Base-by-base conservation (phyloP, 2,329 filamentous ascomycete genomes). In the Thelonectria olida region DNA sequence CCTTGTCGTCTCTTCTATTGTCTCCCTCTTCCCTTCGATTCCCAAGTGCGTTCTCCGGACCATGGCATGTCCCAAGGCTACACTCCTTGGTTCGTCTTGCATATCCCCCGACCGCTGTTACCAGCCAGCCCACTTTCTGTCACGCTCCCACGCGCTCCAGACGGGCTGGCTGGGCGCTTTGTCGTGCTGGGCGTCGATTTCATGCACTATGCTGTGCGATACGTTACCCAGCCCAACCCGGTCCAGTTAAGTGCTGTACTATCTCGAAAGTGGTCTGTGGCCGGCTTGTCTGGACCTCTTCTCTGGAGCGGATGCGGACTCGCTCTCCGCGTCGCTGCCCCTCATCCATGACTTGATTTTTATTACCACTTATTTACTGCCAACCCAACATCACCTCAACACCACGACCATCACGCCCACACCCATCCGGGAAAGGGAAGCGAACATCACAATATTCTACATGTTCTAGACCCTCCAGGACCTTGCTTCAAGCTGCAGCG, bases 261-360 rank as follows among this genome's bases (percentile, higher is more conserved):
- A 31, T 45, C 28, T 27, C n/a, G 41, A 42, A 5, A n/a, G 31
- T 25, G 41, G 51, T 20, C 51, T 54, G 39, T 41, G 27, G 22
- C 38, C 51, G 17, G 27, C 57, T 65, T 64, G 58, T 58, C 62
- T 62, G 52, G 52, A 48, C 39, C 48, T 42, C 44, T 45, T 48
- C 44, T 22, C 54, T 31, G 38, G 48, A 36, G 42, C 28, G 34
- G 47, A 57, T 36, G 25, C 34, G 44, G 44, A 17, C 34, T 39
- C 20, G 22, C 57, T 22, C 38, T 54, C 50, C 50, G 47, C 52
- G 65, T 66, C 51, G 54, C 56, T 68, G 67, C 67, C 67, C 67
- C 67, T 70, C 67, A 67, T 62, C 55, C 61, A 67, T 69, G 67
- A 69, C 61, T 70, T 69, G 50, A 69, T 61, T 70, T 70, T 53